Conservation (phyloP, 768 basidiomycete genomes). For the Austroboletus festivus region DNA sequence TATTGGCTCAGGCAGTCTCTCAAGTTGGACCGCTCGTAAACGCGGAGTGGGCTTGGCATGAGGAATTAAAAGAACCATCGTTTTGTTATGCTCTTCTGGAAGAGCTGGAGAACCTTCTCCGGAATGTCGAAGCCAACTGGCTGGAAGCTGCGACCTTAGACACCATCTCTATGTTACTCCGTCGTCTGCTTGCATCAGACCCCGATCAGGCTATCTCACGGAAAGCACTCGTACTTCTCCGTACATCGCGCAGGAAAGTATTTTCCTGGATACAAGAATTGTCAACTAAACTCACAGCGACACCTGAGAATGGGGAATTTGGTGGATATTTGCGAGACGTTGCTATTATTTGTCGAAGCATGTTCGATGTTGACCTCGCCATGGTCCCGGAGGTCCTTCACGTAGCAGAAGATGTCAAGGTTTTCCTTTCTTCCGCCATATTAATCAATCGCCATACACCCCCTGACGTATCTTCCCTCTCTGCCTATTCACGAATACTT, state of each 20-base stretch:
- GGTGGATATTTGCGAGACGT: slow-evolving; percentile 32
- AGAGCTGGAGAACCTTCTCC: slow-evolving; percentile 36
- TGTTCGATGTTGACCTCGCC: slow-evolving; percentile 24
- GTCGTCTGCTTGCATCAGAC: slow-evolving; percentile 36
- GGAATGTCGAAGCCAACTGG: slow-evolving; percentile 42
- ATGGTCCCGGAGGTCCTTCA: slow-evolving; percentile 13
- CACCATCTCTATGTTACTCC: slow-evolving; percentile 33
- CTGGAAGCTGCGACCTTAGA: slow-evolving; percentile 30
- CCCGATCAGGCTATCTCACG: slow-evolving; percentile 8
- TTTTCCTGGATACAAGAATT: slow-evolving; percentile 39
- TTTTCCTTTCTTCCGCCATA: slow-evolving; percentile 24
- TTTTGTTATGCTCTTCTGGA: slow-evolving; percentile 39
- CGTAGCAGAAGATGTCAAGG: slow-evolving; percentile 21
- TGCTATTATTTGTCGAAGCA: slow-evolving; percentile 38
- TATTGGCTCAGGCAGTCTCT: slow-evolving; percentile 43
- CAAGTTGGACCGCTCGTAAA: slow-evolving; percentile 38
- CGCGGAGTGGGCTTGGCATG: slow-evolving; percentile 37
- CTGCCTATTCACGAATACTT: slow-evolving; percentile 13
- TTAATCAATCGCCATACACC: slow-evolving; percentile 28
- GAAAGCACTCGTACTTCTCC: slow-evolving; percentile 28
- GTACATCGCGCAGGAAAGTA: slow-evolving; percentile 29
- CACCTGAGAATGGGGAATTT: slow-evolving; percentile 12
- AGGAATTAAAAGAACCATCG: slow-evolving; percentile 27
- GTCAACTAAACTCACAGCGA: slow-evolving; percentile 15
- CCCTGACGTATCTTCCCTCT: not conserved